Percentiles rank a stretch among this genome's conserved stretches.
Conservation (phyloP, 1,284 basidiomycete genomes). For the Somion occarium region DNA sequence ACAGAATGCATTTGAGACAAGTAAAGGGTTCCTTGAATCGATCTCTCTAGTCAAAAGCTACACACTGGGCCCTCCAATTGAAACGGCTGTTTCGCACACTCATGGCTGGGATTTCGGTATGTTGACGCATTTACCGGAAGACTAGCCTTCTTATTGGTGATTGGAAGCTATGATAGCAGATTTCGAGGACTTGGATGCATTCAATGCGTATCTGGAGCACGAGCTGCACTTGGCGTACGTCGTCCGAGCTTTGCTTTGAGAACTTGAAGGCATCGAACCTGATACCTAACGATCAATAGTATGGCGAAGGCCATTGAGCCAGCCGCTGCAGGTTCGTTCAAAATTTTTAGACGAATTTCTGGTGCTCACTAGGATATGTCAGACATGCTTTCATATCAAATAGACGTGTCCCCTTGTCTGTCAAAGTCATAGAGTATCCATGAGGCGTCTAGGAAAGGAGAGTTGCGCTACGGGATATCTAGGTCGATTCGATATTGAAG, state of each 20-base stretch:
- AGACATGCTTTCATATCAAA: conserved; percentile 3
- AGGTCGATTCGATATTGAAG: not conserved
- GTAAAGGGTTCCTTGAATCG: not conserved
- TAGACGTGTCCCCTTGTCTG: not conserved
- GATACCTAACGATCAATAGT: not conserved
- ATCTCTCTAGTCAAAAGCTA: not conserved
- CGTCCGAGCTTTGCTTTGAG: not conserved
- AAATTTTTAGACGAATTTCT: too few species aligned
- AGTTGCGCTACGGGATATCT: not conserved
- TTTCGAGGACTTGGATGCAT: conserved; percentile 1
- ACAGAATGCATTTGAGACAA: not conserved
- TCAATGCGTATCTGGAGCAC: not conserved
- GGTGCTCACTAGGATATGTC: not conserved
- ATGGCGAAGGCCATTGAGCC: not conserved
- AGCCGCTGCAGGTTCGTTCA: not conserved
- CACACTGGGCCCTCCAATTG: not conserved
- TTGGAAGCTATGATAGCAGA: not conserved
- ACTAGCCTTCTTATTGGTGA: not conserved
- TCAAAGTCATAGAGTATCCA: not conserved
- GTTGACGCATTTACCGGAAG: not conserved
- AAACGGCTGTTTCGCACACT: not conserved
- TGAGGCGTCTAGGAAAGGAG: not conserved
- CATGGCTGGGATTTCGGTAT: conserved; percentile 2
- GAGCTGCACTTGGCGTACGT: conserved; percentile 1
- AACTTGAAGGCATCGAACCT: not conserved